Conservation (phyloP, 441 rosid species). For the Erysimum pusillum region DNA sequence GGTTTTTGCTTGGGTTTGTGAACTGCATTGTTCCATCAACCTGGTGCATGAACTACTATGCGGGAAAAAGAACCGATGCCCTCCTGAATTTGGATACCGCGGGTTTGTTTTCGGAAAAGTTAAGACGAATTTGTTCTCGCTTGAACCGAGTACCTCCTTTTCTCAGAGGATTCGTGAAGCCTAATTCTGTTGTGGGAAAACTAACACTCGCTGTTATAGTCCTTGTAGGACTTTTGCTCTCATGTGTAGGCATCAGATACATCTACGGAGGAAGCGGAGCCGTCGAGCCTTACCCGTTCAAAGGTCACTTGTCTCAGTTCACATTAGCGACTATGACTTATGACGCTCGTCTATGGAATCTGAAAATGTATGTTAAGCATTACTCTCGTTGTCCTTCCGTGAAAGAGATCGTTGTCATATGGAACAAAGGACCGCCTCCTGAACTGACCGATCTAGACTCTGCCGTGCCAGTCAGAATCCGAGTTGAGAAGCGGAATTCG, state of each 20-base stretch:
- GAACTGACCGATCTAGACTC: conserved; percentile 71
- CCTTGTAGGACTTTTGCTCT: conserved; percentile 58
- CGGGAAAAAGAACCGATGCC: conserved; percentile 65
- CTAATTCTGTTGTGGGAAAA: conserved; percentile 63
- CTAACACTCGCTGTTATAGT: conserved; percentile 58
- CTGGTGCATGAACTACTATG: conserved; percentile 72
- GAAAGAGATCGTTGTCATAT: conserved; percentile 88
- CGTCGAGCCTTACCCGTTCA: conserved; percentile 65
- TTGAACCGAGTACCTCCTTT: conserved; percentile 70
- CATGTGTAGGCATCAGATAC: conserved; percentile 64
- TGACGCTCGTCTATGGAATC: conserved; percentile 97
- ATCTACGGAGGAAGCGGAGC: conserved; percentile 90
- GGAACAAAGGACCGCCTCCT: conserved; percentile 96
- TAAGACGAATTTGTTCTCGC: conserved; percentile 73
- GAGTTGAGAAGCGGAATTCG: conserved; percentile 76
- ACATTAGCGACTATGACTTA: conserved; percentile 94
- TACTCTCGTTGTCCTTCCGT: conserved; percentile 95
- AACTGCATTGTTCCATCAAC: conserved; percentile 84
- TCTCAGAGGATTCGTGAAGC: conserved; percentile 70
- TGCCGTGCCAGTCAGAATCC: conserved; percentile 80
- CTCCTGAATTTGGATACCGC: conserved; percentile 62
- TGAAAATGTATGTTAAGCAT: conserved; percentile 90
- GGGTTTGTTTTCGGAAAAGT: conserved; percentile 61
- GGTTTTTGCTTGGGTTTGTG: conserved; percentile 76
- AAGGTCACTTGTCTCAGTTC: conserved; percentile 84